phyloP scores from a whole-genome alignment of 2,329 filamentous ascomycete genomes.

The Hypomyces perniciosus region DNA sequence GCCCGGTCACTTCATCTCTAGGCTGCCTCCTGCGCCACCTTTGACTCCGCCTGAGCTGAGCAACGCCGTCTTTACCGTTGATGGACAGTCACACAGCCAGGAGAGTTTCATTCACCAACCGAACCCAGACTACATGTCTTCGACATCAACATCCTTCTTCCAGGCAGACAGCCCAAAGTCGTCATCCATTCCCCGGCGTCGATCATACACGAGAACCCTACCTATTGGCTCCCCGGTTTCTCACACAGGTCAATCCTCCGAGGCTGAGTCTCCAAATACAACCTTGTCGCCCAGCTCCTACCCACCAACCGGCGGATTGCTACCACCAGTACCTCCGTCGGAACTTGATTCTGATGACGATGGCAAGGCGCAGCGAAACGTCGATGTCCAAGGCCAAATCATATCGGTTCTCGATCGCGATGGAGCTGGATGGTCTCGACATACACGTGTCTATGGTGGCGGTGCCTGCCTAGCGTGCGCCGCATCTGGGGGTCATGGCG shows the following conservation, averaged over 20 bases:
- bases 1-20: slow-evolving; percentile 28
- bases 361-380: slow-evolving; percentile 25
- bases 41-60: slow-evolving; percentile 44
- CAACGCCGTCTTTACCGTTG: slow-evolving; percentile 36
- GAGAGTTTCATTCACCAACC: slow-evolving; percentile 42
- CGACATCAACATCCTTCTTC: slow-evolving; percentile 24
- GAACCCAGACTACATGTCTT: slow-evolving; percentile 44
- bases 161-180: slow-evolving; percentile 22
- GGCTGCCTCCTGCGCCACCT: slow-evolving; percentile 41
- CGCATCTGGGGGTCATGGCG: slow-evolving; percentile 38
- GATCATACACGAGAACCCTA: slow-evolving; percentile 39
- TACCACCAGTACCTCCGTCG: slow-evolving; percentile 42
- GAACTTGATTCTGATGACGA: slow-evolving; percentile 16
- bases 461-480: slow-evolving; percentile 52
- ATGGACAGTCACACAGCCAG: slow-evolving; percentile 28
- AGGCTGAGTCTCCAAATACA: slow-evolving; percentile 21
- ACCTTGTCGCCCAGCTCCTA: slow-evolving; percentile 44
- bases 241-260: slow-evolving; percentile 18
- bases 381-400: slow-evolving; percentile 45
- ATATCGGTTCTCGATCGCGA: slow-evolving; percentile 42
- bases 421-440: slow-evolving; percentile 48
- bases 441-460: slow-evolving; percentile 55
- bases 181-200: slow-evolving; percentile 31
- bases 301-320: slow-evolving; percentile 40
- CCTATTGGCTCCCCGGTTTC: slow-evolving; percentile 29